phyloP scores from a whole-genome alignment of 805 yeast species.

The Starmerella apis region DNA sequence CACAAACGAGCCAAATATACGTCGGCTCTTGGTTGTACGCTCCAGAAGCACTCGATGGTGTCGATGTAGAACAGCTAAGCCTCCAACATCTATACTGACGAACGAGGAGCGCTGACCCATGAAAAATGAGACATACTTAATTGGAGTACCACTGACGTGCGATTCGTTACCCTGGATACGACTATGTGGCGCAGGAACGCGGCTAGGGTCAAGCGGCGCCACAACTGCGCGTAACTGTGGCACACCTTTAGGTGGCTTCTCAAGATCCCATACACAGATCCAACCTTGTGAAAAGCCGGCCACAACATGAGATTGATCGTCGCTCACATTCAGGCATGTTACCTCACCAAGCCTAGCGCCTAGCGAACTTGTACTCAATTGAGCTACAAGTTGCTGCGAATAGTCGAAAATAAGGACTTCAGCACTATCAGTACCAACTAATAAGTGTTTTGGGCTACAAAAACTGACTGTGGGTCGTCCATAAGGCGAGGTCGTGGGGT shows the following conservation, averaged over 20 bases:
- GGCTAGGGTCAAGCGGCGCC: slow-evolving; percentile 26
- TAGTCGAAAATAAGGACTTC: slow-evolving; percentile 55
- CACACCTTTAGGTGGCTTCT: slow-evolving; percentile 10
- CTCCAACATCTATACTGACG: slow-evolving; percentile 45
- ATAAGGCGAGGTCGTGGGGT: slow-evolving; percentile 31
- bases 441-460: slow-evolving; percentile 24
- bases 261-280: slow-evolving; percentile 58
- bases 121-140: slow-evolving; percentile 40
- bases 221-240: slow-evolving; percentile 7
- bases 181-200: slow-evolving; percentile 29
- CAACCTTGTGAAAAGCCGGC: slow-evolving; percentile 60
- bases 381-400: slow-evolving; percentile 45
- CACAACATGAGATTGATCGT: slow-evolving; percentile 59
- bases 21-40: slow-evolving; percentile 38
- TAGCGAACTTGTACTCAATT: slow-evolving; percentile 32
- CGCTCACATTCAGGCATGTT: slow-evolving; percentile 47
- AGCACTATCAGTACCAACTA: slow-evolving; percentile 65
- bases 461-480: slow-evolving; percentile 45
- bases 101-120: slow-evolving; percentile 48
- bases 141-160: slow-evolving; percentile 34
- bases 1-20: slow-evolving; percentile 42
- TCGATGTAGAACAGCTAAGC: slow-evolving; percentile 54
- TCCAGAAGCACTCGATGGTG: slow-evolving; percentile 50
- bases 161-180: slow-evolving; percentile 27
- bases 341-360: slow-evolving; percentile 39